A percentile compares a stretch with the other conserved stretches of the same genome.
Conservation (phyloP, 352 stramenopile species). For the Globisporangium middletonii region DNA sequence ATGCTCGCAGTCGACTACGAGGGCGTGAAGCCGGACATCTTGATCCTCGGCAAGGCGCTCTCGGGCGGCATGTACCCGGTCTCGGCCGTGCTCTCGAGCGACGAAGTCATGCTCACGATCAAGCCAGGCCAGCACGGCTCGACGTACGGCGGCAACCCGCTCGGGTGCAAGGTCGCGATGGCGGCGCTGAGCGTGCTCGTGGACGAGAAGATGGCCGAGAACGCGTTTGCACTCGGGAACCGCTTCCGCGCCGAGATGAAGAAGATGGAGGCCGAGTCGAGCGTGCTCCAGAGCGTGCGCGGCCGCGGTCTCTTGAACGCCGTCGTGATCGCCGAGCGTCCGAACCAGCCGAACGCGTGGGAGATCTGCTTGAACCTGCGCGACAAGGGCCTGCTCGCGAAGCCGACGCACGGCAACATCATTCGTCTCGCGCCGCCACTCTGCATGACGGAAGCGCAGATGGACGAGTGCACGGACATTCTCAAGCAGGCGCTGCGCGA, state of each 20-base stretch:
- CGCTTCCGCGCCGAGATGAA: constrained; percentile 90
- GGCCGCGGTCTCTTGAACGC: constrained; percentile 97
- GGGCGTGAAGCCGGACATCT: constrained; percentile 95
- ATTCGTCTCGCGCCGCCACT: constrained; percentile 96
- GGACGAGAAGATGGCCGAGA: constrained; percentile 96
- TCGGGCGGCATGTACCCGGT: constrained; percentile 97
- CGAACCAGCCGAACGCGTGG: constrained; percentile 87
- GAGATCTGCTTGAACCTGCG: constrained; percentile 95
- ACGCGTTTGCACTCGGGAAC: constrained; percentile 91
- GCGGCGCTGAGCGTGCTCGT: constrained; percentile 90
- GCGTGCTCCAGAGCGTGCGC: constrained; percentile 78
- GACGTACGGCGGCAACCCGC: constrained; percentile 96
- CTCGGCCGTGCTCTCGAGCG: constrained; percentile 93
- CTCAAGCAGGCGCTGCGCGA: constrained; percentile 70
- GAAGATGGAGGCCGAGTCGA: constrained; percentile 44
- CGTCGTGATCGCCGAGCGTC: constrained; percentile 94
- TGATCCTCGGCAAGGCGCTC: constrained; percentile 96
- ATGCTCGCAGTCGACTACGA: constrained; percentile 96
- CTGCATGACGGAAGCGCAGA: constrained; percentile 91
- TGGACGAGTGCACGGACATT: constrained; percentile 89
- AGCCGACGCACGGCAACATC: constrained; percentile 99
- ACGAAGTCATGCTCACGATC: constrained; percentile 98
- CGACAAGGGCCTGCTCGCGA: constrained; percentile 95
- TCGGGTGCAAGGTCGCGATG: constrained; percentile 96
- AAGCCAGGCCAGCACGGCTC: constrained; percentile 96